Conservation (phyloP, 176 grass and related monocot species). For the Musa beccarii region DNA sequence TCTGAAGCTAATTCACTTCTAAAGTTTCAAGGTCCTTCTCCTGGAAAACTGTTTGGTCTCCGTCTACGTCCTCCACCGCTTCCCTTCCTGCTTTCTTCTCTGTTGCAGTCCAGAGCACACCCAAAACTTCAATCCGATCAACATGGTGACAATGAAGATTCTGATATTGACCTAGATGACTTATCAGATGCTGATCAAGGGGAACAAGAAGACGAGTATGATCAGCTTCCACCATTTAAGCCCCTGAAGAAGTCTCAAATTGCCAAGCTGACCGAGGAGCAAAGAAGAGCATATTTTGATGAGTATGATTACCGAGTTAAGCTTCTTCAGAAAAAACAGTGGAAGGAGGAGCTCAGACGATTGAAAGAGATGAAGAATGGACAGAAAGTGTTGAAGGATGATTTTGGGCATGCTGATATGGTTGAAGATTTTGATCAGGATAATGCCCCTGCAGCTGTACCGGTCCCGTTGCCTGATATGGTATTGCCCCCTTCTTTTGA, state of each 20-base stretch:
- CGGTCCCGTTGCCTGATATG: conserved; percentile 86
- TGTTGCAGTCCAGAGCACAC: conserved; percentile 71
- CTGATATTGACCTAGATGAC: conserved; percentile 59
- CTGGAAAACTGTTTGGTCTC: conserved; percentile 57
- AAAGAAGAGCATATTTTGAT: conserved; percentile 87
- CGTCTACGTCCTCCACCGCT: conserved; percentile 53
- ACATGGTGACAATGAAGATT: conserved; percentile 54
- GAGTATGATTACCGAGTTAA: conserved; percentile 98
- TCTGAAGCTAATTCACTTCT: conserved; percentile 75
- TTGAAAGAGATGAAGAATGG: conserved; percentile 94
- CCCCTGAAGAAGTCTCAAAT: conserved; percentile 78
- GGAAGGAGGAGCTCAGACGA: conserved; percentile 88
- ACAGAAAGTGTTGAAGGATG: conserved; percentile 38
- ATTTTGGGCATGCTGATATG: conserved; percentile 40
- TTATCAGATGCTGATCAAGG: conserved; percentile 62
- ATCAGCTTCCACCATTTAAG: conserved; percentile 89
- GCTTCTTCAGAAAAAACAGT: conserved; percentile 92
- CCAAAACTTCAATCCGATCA: conserved; percentile 62
- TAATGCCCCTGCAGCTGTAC: conserved; percentile 64
- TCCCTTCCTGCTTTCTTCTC: conserved; percentile 70
- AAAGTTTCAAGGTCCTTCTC: conserved; percentile 71
- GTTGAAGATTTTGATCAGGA: conserved; percentile 64
- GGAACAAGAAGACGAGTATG: conserved; percentile 66
- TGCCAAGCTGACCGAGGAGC: conserved; percentile 67
- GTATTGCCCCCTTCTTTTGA: conserved; percentile 87